These are phyloP conservation scores for Purpureocillium lavendulum DNA, from an alignment of 2,329 filamentous ascomycete species.

Conservation along the genomic window DNA sequence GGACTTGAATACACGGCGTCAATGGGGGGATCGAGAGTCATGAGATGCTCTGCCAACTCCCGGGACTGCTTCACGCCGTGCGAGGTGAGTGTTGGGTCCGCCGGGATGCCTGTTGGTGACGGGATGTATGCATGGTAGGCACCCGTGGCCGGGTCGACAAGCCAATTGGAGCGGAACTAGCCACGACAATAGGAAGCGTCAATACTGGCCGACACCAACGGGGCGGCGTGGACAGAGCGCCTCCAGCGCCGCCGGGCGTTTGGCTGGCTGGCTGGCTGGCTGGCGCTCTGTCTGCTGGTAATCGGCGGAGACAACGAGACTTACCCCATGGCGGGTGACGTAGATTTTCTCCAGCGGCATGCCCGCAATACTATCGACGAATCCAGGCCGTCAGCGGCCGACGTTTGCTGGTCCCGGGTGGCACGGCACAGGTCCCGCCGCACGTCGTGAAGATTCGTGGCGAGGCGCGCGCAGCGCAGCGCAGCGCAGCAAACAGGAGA, in stretches of 20 bases:
- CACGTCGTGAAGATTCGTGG: not conserved
- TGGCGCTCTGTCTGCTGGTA: not conserved
- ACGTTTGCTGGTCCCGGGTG: too few species aligned
- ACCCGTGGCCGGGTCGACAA: conserved; percentile 72
- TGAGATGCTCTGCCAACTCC: conserved; percentile 63
- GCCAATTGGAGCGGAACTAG: conserved; percentile 87
- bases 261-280: not conserved
- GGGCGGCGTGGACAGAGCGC: conserved; percentile 5
- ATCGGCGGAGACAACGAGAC: conserved; percentile 20
- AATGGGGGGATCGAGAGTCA: conserved; percentile 54
- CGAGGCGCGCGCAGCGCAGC: too few species aligned
- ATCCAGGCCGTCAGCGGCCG: not conserved
- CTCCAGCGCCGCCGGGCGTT: too few species aligned
- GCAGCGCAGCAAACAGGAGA: too few species aligned
- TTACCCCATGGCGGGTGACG: conserved; percentile 66
- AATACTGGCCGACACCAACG: not conserved
- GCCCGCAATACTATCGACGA: conserved; percentile 1
- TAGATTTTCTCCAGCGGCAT: conserved; percentile 68
- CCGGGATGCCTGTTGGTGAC: conserved; percentile 80
- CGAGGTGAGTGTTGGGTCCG: conserved; percentile 78
- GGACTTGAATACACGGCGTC: conserved; percentile 76
- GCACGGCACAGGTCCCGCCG: too few species aligned
- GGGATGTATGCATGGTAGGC: conserved; percentile 64
- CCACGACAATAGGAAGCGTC: conserved; percentile 8
- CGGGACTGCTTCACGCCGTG: conserved; percentile 79